Evolutionary conservation across 495 filamentous ascomycete species (phyloP), one percentile per base, ranked within the genome.

Genomic region (Glarea lozoyensis): DNA sequence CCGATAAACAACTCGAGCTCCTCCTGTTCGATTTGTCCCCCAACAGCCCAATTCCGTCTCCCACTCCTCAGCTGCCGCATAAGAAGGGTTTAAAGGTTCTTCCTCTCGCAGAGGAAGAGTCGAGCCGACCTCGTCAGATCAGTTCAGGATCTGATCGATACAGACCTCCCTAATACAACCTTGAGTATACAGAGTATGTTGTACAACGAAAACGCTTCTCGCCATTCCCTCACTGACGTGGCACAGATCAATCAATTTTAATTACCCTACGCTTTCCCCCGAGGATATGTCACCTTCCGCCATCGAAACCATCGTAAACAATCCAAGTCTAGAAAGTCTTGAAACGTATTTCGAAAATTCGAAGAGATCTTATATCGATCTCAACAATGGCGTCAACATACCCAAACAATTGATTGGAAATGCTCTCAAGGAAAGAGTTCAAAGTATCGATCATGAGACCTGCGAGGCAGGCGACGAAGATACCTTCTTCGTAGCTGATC

Each of bases 401-500:
- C 60, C 70, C 44, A 75, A 75, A 48, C 54, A 69, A 54, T 51
- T 94, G 66, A 83, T 96, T 57, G 73, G 82, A 50, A 70, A 86
- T 52, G 79, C 88, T 53, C 68, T 96, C 56, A 85, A 83, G 68
- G 75, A 79, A 50, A 87, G 84, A 44, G 81, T 94, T 40, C 75
- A 84, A 45, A 75, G 64, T 49, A 81, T 97, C 51, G 78, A 98
- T 71, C 78, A 82, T 45, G 85, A 96, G 52, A 66, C 63, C 44
- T 97, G 93, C 63, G 84, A 81, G 38, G 73, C 86, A 22, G 93
- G 93, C 43, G 89, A 86, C 45, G 92, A 97, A 65, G 92, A 96
- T 71, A 79, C 92, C 22, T 99, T 97, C 63, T 97, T 94, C 63
- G 93, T 99, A 47, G 89, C 85, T 50, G 92, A 99, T 67, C 80